Conservation (phyloP, 345 rosid species). For the Salix purpurea region DNA sequence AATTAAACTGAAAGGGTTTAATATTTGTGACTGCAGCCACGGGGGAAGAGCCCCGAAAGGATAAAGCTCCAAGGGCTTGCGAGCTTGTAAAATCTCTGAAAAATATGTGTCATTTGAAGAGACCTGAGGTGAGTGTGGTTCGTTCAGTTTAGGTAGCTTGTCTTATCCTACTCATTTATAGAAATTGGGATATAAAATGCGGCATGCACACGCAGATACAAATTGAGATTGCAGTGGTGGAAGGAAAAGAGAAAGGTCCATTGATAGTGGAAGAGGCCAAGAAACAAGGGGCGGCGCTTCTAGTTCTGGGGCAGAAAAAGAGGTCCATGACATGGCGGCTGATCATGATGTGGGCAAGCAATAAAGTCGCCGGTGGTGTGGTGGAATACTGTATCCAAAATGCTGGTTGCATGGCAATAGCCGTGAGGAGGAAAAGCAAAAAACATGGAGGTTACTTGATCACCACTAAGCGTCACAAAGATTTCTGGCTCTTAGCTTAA, state of each 20-base stretch:
- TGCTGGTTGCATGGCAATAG: conserved; percentile 83
- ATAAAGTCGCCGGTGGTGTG: conserved; percentile 33
- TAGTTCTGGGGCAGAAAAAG: conserved; percentile 74
- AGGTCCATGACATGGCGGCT: conserved; percentile 75
- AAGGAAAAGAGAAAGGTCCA: conserved; percentile 80
- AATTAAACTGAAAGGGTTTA: background rate
- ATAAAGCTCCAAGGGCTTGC: conserved; percentile 45
- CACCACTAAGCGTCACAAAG: conserved; percentile 90
- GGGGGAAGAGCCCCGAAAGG: conserved; percentile 35
- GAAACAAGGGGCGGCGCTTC: conserved; percentile 51
- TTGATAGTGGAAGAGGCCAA: conserved; percentile 76
- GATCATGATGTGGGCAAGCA: conserved; percentile 71
- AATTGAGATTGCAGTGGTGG: conserved; percentile 54
- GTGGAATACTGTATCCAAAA: conserved; percentile 88
- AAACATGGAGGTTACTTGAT: conserved; percentile 84
- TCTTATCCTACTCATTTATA: background rate
- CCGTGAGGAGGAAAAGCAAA: conserved; percentile 76
- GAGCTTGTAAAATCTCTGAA: conserved; percentile 50
- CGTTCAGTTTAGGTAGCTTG: background rate
- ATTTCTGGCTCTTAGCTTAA: conserved; percentile 93
- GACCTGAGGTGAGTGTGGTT: conserved; percentile 60
- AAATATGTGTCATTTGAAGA: conserved; percentile 58
- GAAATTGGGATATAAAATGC: background rate
- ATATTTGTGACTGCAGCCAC: conserved; percentile 18
- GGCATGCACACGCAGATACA: conserved; percentile 38